Evolutionary conservation across 345 rosid species (phyloP).

Genomic region (Boechera stricta): DNA sequence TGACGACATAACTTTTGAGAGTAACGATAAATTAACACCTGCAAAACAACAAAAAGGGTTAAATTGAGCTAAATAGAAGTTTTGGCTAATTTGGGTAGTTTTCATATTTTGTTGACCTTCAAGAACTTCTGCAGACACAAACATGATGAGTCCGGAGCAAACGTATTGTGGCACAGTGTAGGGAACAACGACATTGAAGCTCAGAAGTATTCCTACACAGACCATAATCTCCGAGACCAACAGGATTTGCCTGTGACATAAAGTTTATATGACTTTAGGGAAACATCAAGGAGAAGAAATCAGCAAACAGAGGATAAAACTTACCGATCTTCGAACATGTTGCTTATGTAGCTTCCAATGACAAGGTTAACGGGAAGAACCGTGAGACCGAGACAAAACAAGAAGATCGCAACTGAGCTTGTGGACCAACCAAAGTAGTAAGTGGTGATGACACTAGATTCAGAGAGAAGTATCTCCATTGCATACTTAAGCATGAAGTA

Average conservation of each 20-base stretch:
- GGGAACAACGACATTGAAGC: conserved; percentile 71
- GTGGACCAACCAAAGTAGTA: conserved; percentile 91
- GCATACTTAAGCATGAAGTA: conserved; percentile 96
- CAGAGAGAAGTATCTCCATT: conserved; percentile 93
- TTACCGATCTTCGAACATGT: conserved; percentile 98
- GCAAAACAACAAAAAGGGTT: neutral
- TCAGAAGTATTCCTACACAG: conserved; percentile 73
- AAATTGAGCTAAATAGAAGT: neutral
- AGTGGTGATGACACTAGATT: conserved; percentile 86
- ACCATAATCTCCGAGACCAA: conserved; percentile 93
- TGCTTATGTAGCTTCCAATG: conserved; percentile 92
- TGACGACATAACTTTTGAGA: conserved; percentile 94
- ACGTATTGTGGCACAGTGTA: conserved; percentile 89
- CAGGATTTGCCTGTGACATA: conserved; percentile 76
- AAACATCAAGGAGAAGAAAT: neutral
- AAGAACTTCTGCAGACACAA: conserved; percentile 93
- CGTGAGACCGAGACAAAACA: conserved; percentile 87
- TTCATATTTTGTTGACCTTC: conserved; percentile 60
- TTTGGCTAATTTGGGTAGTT: neutral
- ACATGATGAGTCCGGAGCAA: conserved; percentile 88
- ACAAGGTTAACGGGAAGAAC: conserved; percentile 92
- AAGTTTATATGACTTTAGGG: conserved; percentile 7
- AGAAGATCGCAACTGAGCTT: conserved; percentile 77
- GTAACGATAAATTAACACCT: conserved; percentile 94
- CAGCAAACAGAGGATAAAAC: neutral